Evolutionary conservation across 2,329 filamentous ascomycete species (phyloP), one percentile per base, ranked within the genome.

Genomic region (Phialocephala subalpina): DNA sequence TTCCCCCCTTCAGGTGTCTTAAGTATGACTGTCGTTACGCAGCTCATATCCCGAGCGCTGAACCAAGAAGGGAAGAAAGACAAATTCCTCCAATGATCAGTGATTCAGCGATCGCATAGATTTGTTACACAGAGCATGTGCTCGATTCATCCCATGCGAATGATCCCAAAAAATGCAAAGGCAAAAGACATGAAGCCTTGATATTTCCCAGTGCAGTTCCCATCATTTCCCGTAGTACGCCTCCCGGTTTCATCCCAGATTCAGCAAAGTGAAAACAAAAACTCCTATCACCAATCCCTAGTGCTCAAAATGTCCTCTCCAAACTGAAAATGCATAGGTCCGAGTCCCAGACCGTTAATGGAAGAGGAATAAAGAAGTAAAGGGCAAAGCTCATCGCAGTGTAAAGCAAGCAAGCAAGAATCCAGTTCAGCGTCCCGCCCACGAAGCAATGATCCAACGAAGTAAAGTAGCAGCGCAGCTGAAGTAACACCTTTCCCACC

Each of bases 401-500:
- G 38, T 27, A 33, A 53, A 33, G 49, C 14, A 18, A 18, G 49
- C 3, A 29, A 53, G 49, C 45, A 49, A 49, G 45, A 49, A 53
- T 20, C 49, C 49, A 53, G 49, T 53, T 33, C 49, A 53, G 45
- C 45, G 20, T 6, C 45, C 45, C 45, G 22, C 45, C 45, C 45
- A 49, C 20, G n/a, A 49, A 49, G 20, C 14, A 49, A 49, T 25
- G 22, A 22, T 27, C 45, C 45, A 20, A 42, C 18, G 45, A 49
- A 53, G 49, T 22, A 53, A 33, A 33, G 27, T 7, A 16, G 18
- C 45, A 53, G 49, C 49, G 18, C 49, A 53, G 49, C 25, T 53
- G 49, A 53, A 53, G 18, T 9, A 49, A 49, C 18, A 9, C 49
- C 22, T 29, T 16, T 33, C 9, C 22, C 14, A 12, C 25, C 49